Evolutionary conservation across 257 asterid genomes (phyloP), one percentile per base, ranked within the genome.

Genomic region (Fraxinus cuspidata): DNA sequence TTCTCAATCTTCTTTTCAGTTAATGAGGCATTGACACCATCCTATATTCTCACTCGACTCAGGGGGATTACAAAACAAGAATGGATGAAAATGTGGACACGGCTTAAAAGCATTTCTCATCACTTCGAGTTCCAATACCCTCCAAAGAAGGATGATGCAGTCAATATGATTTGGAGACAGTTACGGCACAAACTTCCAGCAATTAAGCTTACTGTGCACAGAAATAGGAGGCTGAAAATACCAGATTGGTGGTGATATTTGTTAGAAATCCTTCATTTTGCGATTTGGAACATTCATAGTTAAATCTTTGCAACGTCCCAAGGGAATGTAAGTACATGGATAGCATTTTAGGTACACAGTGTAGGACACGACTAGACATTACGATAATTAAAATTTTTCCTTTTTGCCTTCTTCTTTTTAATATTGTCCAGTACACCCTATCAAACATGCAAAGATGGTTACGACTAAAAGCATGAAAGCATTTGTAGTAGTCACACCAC

Each of bases 101-200:
- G 53, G 85, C 88, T 94, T 9, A 94, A 90, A 75, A 82, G 73
- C 78, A 72, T 94, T 34, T 77, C 96, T 23, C 95, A 85, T 77
- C 98, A 92, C 86, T 94, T 91, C 31, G 98, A 94, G 73, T 94
- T 83, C 72, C 92, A 94, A 80, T 87, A 87, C 78, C 98, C 98
- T 37, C 93, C 97, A 6, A 87, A 76, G 80, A 89, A 88, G 21
- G 97, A 85, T 2, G 97, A 94, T 37, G 97, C 97, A 0, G 97
- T 92, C 10, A 89, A 87, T 81, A 94, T 94, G 98, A 86, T 94
- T 56, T 91, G 98, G 98, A 90, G 96, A 72, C 96, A 95, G 85
- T 94, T 92, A 65, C 87, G 83, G 82, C 87, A 89, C 79, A 95
- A 92, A 85, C 86, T 92, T 65, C 97, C 96, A 0, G 75, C 74